Base-by-base conservation (phyloP, 495 filamentous ascomycete genomes). In the Lindgomyces ingoldianus region DNA sequence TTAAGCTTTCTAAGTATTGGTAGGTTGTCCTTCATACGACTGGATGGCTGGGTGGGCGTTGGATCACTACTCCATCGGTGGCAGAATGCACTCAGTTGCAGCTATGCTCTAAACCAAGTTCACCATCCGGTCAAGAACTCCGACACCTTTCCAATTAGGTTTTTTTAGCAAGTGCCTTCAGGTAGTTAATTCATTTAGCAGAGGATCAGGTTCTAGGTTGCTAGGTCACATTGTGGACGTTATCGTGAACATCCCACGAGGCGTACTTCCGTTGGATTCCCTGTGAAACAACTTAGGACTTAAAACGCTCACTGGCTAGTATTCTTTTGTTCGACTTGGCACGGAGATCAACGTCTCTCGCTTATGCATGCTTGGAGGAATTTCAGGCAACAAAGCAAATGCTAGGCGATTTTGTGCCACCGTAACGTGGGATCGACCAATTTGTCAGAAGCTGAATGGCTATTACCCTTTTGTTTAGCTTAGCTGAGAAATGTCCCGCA, bases 241-340 rank as follows among this genome's bases (percentile, higher is more conserved):
- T 4, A n/a, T n/a, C n/a, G n/a, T n/a, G n/a, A n/a, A n/a, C n/a
- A n/a, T n/a, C n/a, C 4, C 18, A n/a, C 18, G 14, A 18, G n/a
- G 4, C 21, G 1, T 10, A n/a, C 53, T 22, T n/a, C 14, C 53
- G 11, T 41, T 44, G 8, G 29, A 19, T n/a, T n/a, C 53, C 3
- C 14, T 22, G 3, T 24, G n/a, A n/a, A n/a, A n/a, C n/a, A n/a
- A n/a, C n/a, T n/a, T n/a, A n/a, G n/a, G n/a, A n/a, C n/a, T n/a
- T n/a, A n/a, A n/a, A n/a, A n/a, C n/a, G n/a, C 18, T 8, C 42
- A 57, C 49, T 58, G 53, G 52, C 42, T 50, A 26, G 19, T 64
- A 26, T 29, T 1, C 61, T 58, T 64, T 64, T 58, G 61, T 21
- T 25, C 12, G 52, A 2, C 41, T 64, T 58, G 61, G 61, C 44